phyloP scores from a whole-genome alignment of 129 eudicot genomes.

The carrot (Daucus carota) region DNA sequence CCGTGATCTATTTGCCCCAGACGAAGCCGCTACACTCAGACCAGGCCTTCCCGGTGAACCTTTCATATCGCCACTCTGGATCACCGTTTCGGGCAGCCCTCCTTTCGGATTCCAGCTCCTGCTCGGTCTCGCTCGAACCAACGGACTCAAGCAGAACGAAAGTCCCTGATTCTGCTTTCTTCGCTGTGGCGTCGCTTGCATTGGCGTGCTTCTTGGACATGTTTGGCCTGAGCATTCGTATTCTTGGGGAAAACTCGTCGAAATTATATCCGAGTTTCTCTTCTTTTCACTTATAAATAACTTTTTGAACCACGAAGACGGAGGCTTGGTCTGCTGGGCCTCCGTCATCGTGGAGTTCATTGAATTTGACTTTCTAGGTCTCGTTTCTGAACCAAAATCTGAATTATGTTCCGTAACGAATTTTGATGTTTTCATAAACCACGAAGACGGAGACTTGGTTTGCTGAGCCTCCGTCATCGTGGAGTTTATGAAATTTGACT shows the following conservation, averaged over 20 bases:
- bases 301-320: slow-evolving; percentile 54
- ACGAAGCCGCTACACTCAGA: slow-evolving; percentile 34
- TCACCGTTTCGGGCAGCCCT: slow-evolving; percentile 33
- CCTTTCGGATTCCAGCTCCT: slow-evolving; percentile 55
- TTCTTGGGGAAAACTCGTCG: slow-evolving; percentile 14
- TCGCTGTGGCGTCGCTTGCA: slow-evolving; percentile 28
- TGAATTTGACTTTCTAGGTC: slow-evolving; percentile 16
- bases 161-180: slow-evolving; percentile 32
- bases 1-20: slow-evolving; percentile 57
- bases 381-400: background rate
- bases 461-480: slow-evolving; percentile 9
- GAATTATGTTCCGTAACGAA: slow-evolving; percentile 27
- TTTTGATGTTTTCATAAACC: slow-evolving; percentile 40
- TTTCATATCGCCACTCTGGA: slow-evolving; percentile 41
- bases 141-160: slow-evolving; percentile 49
- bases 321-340: background rate
- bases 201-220: slow-evolving; percentile 48
- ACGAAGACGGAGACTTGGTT: slow-evolving; percentile 21
- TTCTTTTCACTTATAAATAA: slow-evolving; percentile 30
- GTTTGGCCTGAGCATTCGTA: slow-evolving; percentile 48
- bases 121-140: slow-evolving; percentile 72
- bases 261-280: slow-evolving; percentile 24
- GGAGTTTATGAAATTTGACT: slow-evolving; percentile 18
- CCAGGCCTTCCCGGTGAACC: slow-evolving; percentile 35
- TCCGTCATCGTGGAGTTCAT: slow-evolving; percentile 21